Evolutionary conservation across 306 rosid species (phyloP), one percentile per base, ranked within the genome.

Genomic region (Heteromeles arbutifolia): DNA sequence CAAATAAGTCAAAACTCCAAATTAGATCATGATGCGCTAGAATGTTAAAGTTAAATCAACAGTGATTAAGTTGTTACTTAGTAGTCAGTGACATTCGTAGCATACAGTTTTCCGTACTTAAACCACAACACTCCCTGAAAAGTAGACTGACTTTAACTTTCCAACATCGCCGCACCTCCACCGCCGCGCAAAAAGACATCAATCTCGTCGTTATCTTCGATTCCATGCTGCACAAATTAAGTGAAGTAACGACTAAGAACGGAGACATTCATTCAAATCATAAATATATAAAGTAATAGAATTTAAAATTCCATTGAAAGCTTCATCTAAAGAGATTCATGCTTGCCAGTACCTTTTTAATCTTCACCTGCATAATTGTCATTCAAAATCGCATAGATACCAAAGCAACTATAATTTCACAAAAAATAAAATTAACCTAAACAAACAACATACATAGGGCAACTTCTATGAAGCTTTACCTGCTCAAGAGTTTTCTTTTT

Each of bases 201-300:
- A n/a, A 78, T 71, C 64, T 78, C 82, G 6, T 78, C 77, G 44
- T 75, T 72, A 37, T 78, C 66, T 34, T 78, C 82, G 77, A 78
- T 78, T 34, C 61, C 50, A 29, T 62, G 68, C 44, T 64, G 44
- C 68, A 31, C 24, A 64, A 64, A 64, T 15, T 62, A 39, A 39
- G 44, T 39, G 24, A 15, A 31, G 68, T 3, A 64, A 29, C 13
- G 10, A 64, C 25, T 31, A 62, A 14, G 34, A 11, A 15, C 19
- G 0, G 19, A 15, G 56, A 50, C n/a, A 15, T 5, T 0, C 44
- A 21, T 57, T n/a, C 26, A 57, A 10, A 21, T 21, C 25, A 57
- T 1, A 7, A 21, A 57, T 53, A 3, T 15, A 50, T 3, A 21
- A 19, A 6, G 2, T 52, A 8, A 19, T 18, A 15, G 22, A 52